Percentiles rank a stretch among this genome's conserved stretches.
phyloP scores from a whole-genome alignment of 495 filamentous ascomycete genomes.

The Lophiotrema nucula region DNA sequence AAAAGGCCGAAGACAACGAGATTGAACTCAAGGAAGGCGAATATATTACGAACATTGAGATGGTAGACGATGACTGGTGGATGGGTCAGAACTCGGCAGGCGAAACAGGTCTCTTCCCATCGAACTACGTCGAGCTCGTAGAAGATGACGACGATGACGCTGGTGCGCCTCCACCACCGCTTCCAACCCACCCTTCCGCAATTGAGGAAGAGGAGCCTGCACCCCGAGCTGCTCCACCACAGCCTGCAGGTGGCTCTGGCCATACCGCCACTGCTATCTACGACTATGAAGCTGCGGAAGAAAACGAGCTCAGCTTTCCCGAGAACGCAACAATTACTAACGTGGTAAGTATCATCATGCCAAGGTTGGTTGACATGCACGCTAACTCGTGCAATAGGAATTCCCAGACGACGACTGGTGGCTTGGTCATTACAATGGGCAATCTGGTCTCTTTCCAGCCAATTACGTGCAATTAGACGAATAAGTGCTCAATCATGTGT shows the following conservation, averaged over 20 bases:
- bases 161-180: conserved; percentile 33
- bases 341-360: conserved; percentile 53
- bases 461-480: conserved; percentile 51
- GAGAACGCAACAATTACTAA: conserved; percentile 75
- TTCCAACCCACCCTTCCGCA: conserved; percentile 33
- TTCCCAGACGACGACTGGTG: conserved; percentile 99
- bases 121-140: conserved; percentile 90
- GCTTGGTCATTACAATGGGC: conserved; percentile 79
- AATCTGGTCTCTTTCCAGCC: conserved; percentile 74
- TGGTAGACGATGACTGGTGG: conserved; percentile 98
- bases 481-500: no score
- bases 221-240: conserved; percentile 41
- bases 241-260: conserved; percentile 41
- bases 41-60: conserved; percentile 89
- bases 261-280: conserved; percentile 81
- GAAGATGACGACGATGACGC: conserved; percentile 50
- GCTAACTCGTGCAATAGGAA: conserved; percentile 55
- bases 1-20: conserved; percentile 96
- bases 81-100: conserved; percentile 80
- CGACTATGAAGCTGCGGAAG: conserved; percentile 96
- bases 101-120: conserved; percentile 87
- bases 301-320: conserved; percentile 93
- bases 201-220: conserved; percentile 37
- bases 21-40: conserved; percentile 88
- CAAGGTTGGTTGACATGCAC: neutral